Evolutionary conservation across 164 flowering plant species (phyloP).

Genomic region (Vitis rotundifolia): DNA sequence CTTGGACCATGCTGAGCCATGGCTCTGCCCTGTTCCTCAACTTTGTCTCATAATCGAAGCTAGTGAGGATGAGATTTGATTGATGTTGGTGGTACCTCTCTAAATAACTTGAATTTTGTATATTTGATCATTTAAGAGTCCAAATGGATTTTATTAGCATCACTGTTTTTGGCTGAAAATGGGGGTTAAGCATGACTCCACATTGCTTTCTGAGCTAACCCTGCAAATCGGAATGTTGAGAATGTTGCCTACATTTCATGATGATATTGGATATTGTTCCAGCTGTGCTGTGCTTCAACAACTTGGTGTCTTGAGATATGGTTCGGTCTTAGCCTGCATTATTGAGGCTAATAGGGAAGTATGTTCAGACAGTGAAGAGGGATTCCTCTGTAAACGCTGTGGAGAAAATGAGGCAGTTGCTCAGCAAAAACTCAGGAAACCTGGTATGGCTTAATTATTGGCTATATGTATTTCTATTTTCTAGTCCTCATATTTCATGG

Average conservation of each 20-base stretch:
- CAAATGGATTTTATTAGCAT: neutral
- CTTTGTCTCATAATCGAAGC: neutral
- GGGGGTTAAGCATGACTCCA: constrained; percentile 4
- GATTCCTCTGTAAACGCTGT: too few species aligned
- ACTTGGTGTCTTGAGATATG: too few species aligned
- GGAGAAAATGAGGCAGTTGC: too few species aligned
- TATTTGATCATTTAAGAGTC: neutral
- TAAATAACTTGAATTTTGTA: constrained; percentile 1
- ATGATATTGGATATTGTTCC: constrained; percentile 4
- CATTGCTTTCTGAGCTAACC: constrained; percentile 5
- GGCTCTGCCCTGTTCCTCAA: neutral
- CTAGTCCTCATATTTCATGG: too few species aligned
- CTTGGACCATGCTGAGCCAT: constrained; percentile 53
- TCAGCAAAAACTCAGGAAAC: too few species aligned
- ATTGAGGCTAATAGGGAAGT: too few species aligned
- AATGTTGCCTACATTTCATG: constrained; percentile 14
- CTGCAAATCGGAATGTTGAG: constrained; percentile 20
- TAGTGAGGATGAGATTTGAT: neutral
- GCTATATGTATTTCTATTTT: too few species aligned
- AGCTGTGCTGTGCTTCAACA: too few species aligned
- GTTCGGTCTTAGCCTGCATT: too few species aligned
- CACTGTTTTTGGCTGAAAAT: neutral
- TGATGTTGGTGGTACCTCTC: too few species aligned
- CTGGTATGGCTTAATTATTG: too few species aligned
- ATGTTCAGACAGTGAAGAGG: too few species aligned